These are phyloP conservation scores for Gossypium aridum DNA, from an alignment of 441 rosid species.

Conservation along the genomic window DNA sequence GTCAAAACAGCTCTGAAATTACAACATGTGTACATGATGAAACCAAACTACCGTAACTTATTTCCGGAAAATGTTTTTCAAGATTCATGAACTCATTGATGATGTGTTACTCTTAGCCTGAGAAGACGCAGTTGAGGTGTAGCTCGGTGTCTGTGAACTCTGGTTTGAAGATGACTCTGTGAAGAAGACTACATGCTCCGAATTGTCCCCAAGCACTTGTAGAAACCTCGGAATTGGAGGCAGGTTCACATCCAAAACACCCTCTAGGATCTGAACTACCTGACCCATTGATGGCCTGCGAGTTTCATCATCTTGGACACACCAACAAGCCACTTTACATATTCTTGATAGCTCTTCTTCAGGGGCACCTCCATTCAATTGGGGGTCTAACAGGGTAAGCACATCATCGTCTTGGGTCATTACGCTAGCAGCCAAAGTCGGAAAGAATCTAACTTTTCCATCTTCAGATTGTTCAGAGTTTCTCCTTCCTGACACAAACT, in stretches of 20 bases:
- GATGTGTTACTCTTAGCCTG: slow-evolving; percentile 29
- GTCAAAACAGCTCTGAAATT: not conserved
- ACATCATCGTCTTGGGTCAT: slow-evolving; percentile 39
- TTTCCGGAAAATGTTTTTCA: not conserved
- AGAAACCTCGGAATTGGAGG: slow-evolving; percentile 56
- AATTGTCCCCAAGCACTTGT: slow-evolving; percentile 7
- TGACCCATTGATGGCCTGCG: slow-evolving; percentile 67
- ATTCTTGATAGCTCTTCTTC: slow-evolving; percentile 45
- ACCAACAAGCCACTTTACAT: slow-evolving; percentile 67
- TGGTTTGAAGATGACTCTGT: not conserved
- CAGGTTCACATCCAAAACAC: slow-evolving; percentile 42
- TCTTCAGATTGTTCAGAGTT: slow-evolving; percentile 46
- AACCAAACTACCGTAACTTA: not conserved
- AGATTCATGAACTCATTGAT: slow-evolving; percentile 18
- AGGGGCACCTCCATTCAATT: slow-evolving; percentile 30
- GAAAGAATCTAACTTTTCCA: slow-evolving; percentile 46
- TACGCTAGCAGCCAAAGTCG: slow-evolving; percentile 38
- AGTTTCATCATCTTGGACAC: slow-evolving; percentile 64
- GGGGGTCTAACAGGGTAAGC: slow-evolving; percentile 39
- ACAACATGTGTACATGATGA: not conserved
- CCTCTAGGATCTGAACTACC: slow-evolving; percentile 77
- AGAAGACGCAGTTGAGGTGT: slow-evolving; percentile 24
- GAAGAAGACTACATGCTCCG: not conserved
- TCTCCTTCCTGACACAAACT: slow-evolving; percentile 24
- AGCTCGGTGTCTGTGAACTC: not conserved